Evolutionary conservation across 2,329 filamentous ascomycete species (phyloP).

Genomic region (Fusarium cicatricum): DNA sequence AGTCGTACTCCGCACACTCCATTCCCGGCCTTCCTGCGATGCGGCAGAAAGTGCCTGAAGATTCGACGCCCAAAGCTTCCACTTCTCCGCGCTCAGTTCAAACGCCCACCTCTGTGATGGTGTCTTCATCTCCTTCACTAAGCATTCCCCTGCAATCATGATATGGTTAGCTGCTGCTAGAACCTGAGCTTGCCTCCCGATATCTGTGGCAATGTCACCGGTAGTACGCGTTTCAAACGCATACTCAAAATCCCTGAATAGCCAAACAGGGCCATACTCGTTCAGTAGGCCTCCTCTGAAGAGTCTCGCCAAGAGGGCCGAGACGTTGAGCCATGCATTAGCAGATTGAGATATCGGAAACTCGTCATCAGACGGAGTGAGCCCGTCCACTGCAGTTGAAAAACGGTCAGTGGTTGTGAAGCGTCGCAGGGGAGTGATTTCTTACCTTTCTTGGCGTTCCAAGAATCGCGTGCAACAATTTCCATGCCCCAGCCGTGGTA

Average conservation of each 20-base stretch:
- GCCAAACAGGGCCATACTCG: neutral
- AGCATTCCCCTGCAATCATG: neutral
- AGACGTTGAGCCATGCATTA: constrained; percentile 5
- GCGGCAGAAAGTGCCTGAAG: neutral
- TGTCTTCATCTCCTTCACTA: neutral
- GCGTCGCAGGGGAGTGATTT: neutral
- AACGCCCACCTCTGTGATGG: accelerated
- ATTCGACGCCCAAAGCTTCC: constrained; percentile 1
- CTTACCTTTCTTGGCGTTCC: constrained; percentile 3
- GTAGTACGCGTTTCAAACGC: neutral
- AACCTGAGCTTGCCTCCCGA: constrained; percentile 2
- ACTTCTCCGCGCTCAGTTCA: neutral
- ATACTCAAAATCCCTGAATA: neutral
- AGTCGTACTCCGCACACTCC: neutral
- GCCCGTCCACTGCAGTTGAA: too few species aligned
- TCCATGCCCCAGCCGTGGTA: constrained; percentile 9
- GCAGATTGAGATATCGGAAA: neutral
- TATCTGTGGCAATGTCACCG: neutral
- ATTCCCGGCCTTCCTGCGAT: accelerated
- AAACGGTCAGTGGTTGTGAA: too few species aligned
- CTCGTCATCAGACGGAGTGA: too few species aligned
- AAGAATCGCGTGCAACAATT: neutral
- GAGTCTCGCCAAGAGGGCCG: constrained; percentile 12
- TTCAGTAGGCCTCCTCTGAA: neutral
- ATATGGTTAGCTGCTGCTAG: constrained; percentile 6